Evolutionary conservation across 2,329 filamentous ascomycete species (phyloP).

Genomic region (Claviceps quebecensis): DNA sequence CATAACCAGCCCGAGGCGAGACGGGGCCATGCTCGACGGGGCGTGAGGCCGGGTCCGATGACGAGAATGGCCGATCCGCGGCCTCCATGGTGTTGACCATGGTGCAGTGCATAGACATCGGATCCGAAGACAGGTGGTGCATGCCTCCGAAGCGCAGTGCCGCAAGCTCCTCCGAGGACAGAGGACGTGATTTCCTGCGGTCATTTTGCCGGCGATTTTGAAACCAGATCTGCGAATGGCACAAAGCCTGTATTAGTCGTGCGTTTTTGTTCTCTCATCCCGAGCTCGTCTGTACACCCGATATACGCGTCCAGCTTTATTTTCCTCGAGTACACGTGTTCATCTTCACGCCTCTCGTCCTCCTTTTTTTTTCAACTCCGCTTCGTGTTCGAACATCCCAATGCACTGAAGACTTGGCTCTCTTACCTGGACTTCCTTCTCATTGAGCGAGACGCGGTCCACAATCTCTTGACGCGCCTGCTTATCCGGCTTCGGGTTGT

Average conservation of each 20-base stretch:
- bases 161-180: constrained; percentile 63
- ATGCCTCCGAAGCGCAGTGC: constrained; percentile 42
- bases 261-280: not conserved
- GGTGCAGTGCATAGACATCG: constrained; percentile 16
- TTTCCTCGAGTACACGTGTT: not conserved
- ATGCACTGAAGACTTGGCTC: not conserved
- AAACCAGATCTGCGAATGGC: constrained; percentile 70
- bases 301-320: not conserved
- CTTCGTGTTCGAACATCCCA: not conserved
- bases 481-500: constrained; percentile 86
- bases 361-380: not conserved
- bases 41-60: constrained; percentile 16
- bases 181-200: constrained; percentile 71
- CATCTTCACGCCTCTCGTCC: not conserved
- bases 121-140: constrained; percentile 35
- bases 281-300: not conserved
- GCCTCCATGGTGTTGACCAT: constrained; percentile 10
- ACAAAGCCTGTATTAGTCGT: not conserved
- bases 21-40: constrained; percentile 11
- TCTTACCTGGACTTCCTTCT: constrained; percentile 91
- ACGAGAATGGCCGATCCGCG: constrained; percentile 13
- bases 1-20: constrained; percentile 9
- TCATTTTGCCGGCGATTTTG: constrained; percentile 91
- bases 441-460: constrained; percentile 70
- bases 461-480: constrained; percentile 73